phyloP scores from a whole-genome alignment of 306 rosid species.

The Gastrolobium villosum region DNA sequence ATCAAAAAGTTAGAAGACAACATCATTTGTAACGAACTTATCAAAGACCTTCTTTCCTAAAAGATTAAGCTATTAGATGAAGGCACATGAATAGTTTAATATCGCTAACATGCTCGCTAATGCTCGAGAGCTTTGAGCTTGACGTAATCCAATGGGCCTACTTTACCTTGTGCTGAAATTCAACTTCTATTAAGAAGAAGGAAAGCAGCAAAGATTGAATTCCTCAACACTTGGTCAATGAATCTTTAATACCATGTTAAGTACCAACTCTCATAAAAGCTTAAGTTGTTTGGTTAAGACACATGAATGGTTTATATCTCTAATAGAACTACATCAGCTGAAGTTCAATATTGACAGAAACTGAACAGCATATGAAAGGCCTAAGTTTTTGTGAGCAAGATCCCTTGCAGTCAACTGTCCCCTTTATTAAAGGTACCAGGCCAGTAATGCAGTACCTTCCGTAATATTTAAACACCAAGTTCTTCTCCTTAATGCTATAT shows the following conservation, averaged over 20 bases:
- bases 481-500: background rate
- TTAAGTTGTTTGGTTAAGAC: background rate
- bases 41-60: constrained; percentile 15
- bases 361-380: background rate
- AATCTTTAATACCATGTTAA: too few relatives aligned
- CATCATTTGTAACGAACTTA: constrained; percentile 23
- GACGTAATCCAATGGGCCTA: too few relatives aligned
- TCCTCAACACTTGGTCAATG: too few relatives aligned
- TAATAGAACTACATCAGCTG: background rate
- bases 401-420: background rate
- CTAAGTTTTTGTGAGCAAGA: constrained; percentile 20
- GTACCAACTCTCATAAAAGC: background rate
- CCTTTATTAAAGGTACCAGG: background rate
- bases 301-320: constrained; percentile 28
- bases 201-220: too few relatives aligned
- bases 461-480: constrained; percentile 3
- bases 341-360: constrained; percentile 8
- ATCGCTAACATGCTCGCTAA: background rate
- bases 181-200: too few relatives aligned
- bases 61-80: background rate
- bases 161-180: too few relatives aligned
- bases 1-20: background rate
- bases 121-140: too few relatives aligned
- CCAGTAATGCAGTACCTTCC: background rate
- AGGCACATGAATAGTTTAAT: constrained; percentile 30